Evolutionary conservation across 1,139 yeast species (phyloP).

Genomic region (Yueomyces sp.): DNA sequence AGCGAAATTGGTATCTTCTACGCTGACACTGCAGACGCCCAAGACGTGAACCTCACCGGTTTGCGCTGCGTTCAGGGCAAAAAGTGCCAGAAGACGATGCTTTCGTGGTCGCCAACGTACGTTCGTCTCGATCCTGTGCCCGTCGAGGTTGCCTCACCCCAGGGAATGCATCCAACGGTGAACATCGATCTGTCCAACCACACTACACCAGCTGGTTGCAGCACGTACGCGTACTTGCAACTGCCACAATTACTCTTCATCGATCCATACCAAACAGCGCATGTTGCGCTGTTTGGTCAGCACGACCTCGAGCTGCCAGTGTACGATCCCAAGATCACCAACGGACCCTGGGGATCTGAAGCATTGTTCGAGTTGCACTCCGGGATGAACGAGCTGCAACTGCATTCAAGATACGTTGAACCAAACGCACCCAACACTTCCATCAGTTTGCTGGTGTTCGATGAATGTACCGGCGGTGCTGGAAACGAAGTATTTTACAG

Average conservation of each 20-base stretch:
- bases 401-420: conserved; percentile 37
- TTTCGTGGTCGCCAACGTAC: conserved; percentile 13
- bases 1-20: conserved; percentile 20
- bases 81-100: conserved; percentile 18
- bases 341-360: conserved; percentile 33
- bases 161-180: conserved; percentile 35
- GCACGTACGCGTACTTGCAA: conserved; percentile 14
- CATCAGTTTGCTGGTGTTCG: too few species aligned
- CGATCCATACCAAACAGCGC: conserved; percentile 27
- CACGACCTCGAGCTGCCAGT: conserved; percentile 32
- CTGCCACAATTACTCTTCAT: conserved; percentile 25
- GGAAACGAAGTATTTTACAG: too few species aligned
- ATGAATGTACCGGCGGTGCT: too few species aligned
- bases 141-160: conserved; percentile 24
- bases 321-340: conserved; percentile 26
- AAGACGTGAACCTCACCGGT: conserved; percentile 16
- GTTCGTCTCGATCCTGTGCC: conserved; percentile 3
- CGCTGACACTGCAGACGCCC: conserved; percentile 12
- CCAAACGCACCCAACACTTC: conserved; percentile 19
- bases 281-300: conserved; percentile 24
- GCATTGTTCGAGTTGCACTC: conserved; percentile 26
- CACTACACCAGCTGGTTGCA: not conserved
- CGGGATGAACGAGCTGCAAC: conserved; percentile 26
- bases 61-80: conserved; percentile 16
- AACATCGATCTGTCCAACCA: conserved; percentile 8